These are phyloP conservation scores for Ottelia alismoides DNA, from an alignment of 106 monocot genomes.

Conservation along the genomic window DNA sequence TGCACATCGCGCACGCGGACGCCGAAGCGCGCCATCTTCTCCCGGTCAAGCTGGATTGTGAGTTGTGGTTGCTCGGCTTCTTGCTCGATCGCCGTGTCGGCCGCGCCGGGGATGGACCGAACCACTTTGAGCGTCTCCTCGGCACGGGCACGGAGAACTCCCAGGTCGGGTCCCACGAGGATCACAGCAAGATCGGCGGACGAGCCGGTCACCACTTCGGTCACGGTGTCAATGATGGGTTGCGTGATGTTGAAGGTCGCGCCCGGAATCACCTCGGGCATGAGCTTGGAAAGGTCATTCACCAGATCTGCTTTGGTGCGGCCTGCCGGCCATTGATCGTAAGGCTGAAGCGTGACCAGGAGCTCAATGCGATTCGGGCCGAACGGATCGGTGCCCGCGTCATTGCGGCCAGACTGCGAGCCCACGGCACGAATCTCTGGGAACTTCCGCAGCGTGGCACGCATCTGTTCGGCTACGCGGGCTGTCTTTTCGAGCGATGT, in stretches of 20 bases:
- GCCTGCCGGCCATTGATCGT: not conserved
- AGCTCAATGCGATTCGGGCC: not conserved
- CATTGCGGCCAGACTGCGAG: not conserved
- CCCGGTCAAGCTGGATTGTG: not conserved
- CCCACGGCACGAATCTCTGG: not conserved
- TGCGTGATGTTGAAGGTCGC: not conserved
- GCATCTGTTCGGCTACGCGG: not conserved
- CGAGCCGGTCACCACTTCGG: not conserved
- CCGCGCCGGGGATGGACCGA: not conserved
- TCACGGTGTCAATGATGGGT: not conserved
- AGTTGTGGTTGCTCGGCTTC: not conserved
- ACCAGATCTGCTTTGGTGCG: not conserved
- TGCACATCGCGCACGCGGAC: not conserved
- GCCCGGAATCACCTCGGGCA: not conserved
- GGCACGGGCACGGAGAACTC: not conserved
- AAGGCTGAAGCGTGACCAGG: not conserved
- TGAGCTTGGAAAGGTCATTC: not conserved
- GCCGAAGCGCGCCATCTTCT: not conserved
- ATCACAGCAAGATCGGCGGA: not conserved
- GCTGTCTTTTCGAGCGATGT: not conserved
- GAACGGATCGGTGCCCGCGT: not conserved
- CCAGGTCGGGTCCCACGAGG: not conserved
- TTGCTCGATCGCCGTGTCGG: not conserved
- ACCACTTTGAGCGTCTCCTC: not conserved
- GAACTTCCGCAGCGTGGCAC: not conserved